Percentiles rank a stretch among this genome's conserved stretches.
phyloP scores from a whole-genome alignment of 345 rosid genomes.

The Toxicodendron radicans region DNA sequence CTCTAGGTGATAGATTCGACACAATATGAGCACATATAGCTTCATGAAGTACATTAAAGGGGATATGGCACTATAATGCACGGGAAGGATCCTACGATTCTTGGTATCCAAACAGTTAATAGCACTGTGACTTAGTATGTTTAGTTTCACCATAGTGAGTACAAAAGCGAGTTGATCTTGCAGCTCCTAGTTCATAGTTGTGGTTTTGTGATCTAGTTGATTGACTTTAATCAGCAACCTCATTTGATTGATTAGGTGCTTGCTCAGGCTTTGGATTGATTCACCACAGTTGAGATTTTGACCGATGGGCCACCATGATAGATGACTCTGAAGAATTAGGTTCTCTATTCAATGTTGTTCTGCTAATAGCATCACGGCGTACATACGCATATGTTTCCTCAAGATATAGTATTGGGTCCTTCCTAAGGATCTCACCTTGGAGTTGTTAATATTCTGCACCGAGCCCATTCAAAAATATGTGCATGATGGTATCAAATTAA shows the following conservation, averaged over 20 bases:
- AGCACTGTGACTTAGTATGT: neutral
- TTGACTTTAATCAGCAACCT: neutral
- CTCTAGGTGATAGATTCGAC: too few relatives aligned
- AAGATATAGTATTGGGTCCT: neutral
- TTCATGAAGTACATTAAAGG: too few relatives aligned
- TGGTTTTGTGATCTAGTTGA: neutral
- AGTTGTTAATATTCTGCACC: neutral
- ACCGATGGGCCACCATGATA: neutral
- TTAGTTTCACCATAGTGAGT: neutral
- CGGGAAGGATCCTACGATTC: slow-evolving; percentile 3
- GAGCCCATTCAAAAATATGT: neutral
- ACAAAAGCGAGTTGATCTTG: neutral
- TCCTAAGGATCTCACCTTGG: neutral
- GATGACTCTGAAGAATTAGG: neutral
- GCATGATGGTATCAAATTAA: too few relatives aligned
- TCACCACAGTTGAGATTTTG: neutral
- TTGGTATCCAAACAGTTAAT: slow-evolving; percentile 1
- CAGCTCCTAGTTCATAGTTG: neutral
- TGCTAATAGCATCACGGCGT: neutral
- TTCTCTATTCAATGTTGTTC: neutral
- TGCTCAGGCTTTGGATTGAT: neutral
- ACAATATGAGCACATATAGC: too few relatives aligned
- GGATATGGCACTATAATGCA: too few relatives aligned
- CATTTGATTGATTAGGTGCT: neutral
- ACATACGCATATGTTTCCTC: neutral